phyloP scores from a whole-genome alignment of 768 basidiomycete genomes.

The Mycena pura region DNA sequence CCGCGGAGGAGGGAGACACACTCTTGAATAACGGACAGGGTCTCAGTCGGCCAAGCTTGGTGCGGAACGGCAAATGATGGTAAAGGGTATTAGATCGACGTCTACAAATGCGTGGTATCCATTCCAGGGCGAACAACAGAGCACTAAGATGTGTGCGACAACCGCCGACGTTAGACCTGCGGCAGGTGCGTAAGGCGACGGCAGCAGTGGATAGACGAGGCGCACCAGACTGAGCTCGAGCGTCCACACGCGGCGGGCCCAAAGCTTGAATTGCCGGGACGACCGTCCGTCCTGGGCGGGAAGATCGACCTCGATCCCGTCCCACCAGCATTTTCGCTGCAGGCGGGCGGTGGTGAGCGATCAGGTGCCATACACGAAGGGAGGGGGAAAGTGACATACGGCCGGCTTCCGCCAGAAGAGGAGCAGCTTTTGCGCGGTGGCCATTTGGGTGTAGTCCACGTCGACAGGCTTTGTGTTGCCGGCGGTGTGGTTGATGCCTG shows the following conservation, averaged over 20 bases:
- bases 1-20: too few species aligned
- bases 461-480: slow-evolving; percentile 75
- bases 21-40: too few species aligned
- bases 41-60: too few species aligned
- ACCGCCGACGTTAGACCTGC: too few species aligned
- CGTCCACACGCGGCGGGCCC: slow-evolving; percentile 98
- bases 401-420: slow-evolving; percentile 99
- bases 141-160: too few species aligned
- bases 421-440: slow-evolving; percentile 94
- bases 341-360: too few species aligned
- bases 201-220: too few species aligned
- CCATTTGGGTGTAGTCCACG: slow-evolving; percentile 92
- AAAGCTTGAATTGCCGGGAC: slow-evolving; percentile 78
- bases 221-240: slow-evolving; percentile 90
- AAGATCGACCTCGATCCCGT: slow-evolving; percentile 90
- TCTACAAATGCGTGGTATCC: too few species aligned
- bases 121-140: too few species aligned
- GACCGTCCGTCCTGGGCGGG: slow-evolving; percentile 60
- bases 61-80: too few species aligned
- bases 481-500: slow-evolving; percentile 85
- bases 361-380: slow-evolving; percentile 11
- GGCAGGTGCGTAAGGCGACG: too few species aligned
- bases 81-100: too few species aligned
- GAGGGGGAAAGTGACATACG: slow-evolving; percentile 57
- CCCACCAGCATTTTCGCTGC: slow-evolving; percentile 99